Evolutionary conservation across 2,329 filamentous ascomycete genomes (phyloP).

Genomic region (Anthostomella pinea): DNA sequence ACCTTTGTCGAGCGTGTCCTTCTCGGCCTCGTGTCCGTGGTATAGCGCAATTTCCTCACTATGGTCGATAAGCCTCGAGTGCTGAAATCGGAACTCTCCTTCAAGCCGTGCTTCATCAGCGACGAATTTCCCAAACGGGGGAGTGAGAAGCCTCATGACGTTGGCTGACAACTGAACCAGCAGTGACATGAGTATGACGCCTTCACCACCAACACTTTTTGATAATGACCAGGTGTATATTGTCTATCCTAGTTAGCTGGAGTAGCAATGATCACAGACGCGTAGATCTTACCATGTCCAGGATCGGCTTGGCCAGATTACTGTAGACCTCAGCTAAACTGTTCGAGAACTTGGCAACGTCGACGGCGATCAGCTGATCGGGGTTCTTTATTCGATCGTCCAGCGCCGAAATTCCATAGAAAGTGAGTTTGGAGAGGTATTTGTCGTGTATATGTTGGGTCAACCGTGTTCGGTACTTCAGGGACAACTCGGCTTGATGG

Average conservation of each 20-base stretch:
- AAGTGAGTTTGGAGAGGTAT: constrained; percentile 96
- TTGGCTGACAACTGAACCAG: constrained; percentile 90
- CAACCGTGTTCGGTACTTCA: constrained; percentile 88
- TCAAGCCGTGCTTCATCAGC: constrained; percentile 93
- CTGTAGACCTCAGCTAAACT: constrained; percentile 93
- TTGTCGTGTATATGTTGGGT: constrained; percentile 95
- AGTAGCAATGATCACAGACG: neutral
- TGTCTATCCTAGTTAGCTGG: constrained; percentile 43
- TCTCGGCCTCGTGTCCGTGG: constrained; percentile 87
- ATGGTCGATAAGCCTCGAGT: constrained; percentile 92
- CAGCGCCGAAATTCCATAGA: constrained; percentile 91
- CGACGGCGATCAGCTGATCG: constrained; percentile 94
- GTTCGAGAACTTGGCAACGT: constrained; percentile 94
- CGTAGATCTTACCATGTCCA: constrained; percentile 70
- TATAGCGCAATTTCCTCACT: constrained; percentile 94
- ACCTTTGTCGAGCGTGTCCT: constrained; percentile 93
- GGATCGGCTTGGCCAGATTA: constrained; percentile 87
- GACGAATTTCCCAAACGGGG: constrained; percentile 95
- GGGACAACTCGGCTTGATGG: constrained; percentile 89
- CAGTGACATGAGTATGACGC: constrained; percentile 90
- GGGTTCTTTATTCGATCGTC: constrained; percentile 99
- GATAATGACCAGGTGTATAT: constrained; percentile 96
- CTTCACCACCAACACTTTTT: constrained; percentile 92
- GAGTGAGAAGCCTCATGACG: constrained; percentile 90
- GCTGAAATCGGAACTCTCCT: constrained; percentile 94